Conservation (phyloP, 2,329 filamentous ascomycete species). For the Aspergillus chevalieri region DNA sequence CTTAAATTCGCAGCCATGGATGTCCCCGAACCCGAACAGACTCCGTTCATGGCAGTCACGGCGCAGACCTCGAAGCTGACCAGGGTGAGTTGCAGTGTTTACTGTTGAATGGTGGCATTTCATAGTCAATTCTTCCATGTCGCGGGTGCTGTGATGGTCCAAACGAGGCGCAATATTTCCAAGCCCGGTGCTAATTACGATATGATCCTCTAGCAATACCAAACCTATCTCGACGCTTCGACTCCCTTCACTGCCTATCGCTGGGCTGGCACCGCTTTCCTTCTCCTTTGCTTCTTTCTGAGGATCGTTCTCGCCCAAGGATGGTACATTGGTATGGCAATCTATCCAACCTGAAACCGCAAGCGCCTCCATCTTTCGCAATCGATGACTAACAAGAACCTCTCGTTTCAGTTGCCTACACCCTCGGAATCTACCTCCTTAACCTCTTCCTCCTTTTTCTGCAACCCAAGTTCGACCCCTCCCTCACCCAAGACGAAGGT, state of each 20-base stretch:
- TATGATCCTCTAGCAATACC: slow-evolving; percentile 63
- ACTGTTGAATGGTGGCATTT: background rate
- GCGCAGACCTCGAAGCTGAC: slow-evolving; percentile 61
- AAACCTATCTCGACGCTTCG: slow-evolving; percentile 87
- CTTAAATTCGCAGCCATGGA: slow-evolving; percentile 58
- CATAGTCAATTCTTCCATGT: too few species aligned
- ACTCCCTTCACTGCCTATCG: slow-evolving; percentile 85
- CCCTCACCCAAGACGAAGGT: slow-evolving; percentile 87
- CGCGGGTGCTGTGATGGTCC: too few species aligned
- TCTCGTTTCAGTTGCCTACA: slow-evolving; percentile 73
- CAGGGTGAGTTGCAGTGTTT: slow-evolving; percentile 29
- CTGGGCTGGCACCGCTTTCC: slow-evolving; percentile 75
- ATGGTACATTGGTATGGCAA: slow-evolving; percentile 85
- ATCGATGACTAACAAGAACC: slow-evolving; percentile 2
- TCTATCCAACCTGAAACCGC: background rate
- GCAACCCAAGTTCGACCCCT: slow-evolving; percentile 97
- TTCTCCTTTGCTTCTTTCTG: slow-evolving; percentile 75
- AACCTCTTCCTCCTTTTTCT: slow-evolving; percentile 99
- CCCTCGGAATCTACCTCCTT: slow-evolving; percentile 94
- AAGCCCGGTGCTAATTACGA: background rate
- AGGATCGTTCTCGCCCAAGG: slow-evolving; percentile 89
- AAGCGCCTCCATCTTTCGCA: background rate
- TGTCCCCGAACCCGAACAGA: slow-evolving; percentile 77
- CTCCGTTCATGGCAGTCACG: slow-evolving; percentile 83
- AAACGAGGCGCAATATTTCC: background rate